Percentiles rank a stretch among this genome's conserved stretches.
Conservation (phyloP, 441 rosid genomes). For the Croton laevigatus region DNA sequence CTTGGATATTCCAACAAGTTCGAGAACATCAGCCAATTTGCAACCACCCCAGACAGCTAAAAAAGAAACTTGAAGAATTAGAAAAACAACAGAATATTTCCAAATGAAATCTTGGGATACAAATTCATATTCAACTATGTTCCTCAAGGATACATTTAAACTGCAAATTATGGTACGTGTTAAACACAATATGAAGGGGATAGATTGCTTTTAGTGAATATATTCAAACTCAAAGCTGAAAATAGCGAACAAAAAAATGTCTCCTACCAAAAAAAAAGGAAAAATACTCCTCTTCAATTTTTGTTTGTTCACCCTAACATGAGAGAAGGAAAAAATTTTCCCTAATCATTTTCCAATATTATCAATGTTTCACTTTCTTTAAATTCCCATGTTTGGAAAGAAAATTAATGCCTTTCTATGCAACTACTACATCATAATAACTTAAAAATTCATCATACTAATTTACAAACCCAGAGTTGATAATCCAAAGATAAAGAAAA, state of each 20-base stretch:
- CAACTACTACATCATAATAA: background rate
- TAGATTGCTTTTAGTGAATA: background rate
- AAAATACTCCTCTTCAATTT: background rate
- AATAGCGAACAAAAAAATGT: background rate
- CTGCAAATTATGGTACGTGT: background rate
- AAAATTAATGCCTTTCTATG: background rate
- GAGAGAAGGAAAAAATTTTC: background rate
- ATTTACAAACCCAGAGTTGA: background rate
- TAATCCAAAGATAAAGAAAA: constrained; percentile 4
- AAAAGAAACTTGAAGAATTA: constrained; percentile 26
- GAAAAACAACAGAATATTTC: background rate
- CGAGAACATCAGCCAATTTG: constrained; percentile 83
- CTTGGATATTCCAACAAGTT: constrained; percentile 75
- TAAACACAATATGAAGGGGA: background rate
- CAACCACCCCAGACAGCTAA: constrained; percentile 94
- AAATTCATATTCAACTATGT: background rate
- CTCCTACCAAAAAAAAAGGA: background rate
- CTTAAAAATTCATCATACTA: background rate
- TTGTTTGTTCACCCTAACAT: too few species aligned
- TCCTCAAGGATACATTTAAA: background rate
- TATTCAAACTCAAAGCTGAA: constrained; percentile 6
- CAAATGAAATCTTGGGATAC: background rate
- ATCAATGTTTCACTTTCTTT: background rate
- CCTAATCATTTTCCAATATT: background rate
- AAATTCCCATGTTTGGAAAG: background rate